phyloP scores from a whole-genome alignment of 208 protist genomes.

The Kentomonas sorsogonicus region DNA sequence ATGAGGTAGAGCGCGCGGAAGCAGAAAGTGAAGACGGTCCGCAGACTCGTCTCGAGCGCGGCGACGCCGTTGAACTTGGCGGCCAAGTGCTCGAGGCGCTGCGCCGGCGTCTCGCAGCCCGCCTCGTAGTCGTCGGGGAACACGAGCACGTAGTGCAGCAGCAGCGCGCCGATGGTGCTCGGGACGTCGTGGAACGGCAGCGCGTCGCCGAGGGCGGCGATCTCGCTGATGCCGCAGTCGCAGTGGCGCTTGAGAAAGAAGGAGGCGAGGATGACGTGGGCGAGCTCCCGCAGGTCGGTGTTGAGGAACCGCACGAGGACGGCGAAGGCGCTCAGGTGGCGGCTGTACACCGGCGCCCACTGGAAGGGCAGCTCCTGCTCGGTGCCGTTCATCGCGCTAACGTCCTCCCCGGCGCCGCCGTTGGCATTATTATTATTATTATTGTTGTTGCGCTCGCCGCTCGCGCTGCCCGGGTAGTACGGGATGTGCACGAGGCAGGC shows the following conservation, averaged over 20 bases:
- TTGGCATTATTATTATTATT: too few relatives aligned
- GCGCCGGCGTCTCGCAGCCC: conserved; percentile 48
- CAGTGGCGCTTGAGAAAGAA: conserved; percentile 63
- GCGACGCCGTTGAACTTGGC: conserved; percentile 64
- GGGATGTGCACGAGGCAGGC: conserved; percentile 65
- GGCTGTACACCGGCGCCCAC: conserved; percentile 84
- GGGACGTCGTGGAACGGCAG: conserved; percentile 72
- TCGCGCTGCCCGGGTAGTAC: too few relatives aligned
- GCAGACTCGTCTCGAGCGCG: conserved; percentile 51
- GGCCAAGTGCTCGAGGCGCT: conserved; percentile 57
- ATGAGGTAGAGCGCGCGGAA: conserved; percentile 73
- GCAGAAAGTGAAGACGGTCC: conserved; percentile 73
- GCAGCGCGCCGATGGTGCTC: conserved; percentile 66
- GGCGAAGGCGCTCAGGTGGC: conserved; percentile 77
- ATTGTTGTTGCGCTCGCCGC: conserved; percentile 7
- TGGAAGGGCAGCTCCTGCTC: conserved; percentile 35
- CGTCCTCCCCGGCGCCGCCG: too few relatives aligned
- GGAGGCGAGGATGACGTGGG: conserved; percentile 70
- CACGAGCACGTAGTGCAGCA: conserved; percentile 85
- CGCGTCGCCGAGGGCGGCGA: conserved; percentile 33
- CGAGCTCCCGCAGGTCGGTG: conserved; percentile 68
- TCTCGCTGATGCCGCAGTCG: conserved; percentile 53
- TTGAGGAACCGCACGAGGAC: conserved; percentile 75
- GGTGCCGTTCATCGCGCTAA: too few relatives aligned
- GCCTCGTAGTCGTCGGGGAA: conserved; percentile 78